Evolutionary conservation across 164 flowering plant species (phyloP).

Genomic region (Macadamia integrifolia): DNA sequence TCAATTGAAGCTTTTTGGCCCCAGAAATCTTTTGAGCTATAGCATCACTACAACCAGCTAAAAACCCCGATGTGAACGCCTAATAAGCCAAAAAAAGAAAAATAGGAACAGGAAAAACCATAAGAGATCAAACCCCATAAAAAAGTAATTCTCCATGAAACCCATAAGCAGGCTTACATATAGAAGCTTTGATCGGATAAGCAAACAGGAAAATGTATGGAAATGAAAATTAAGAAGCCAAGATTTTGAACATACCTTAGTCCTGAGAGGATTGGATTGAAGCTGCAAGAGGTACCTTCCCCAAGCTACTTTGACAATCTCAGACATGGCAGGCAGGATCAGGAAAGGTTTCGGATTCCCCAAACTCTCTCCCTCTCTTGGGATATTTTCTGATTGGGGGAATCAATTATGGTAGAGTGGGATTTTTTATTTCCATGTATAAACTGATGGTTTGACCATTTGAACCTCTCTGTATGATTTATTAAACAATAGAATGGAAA

Average conservation of each 20-base stretch:
- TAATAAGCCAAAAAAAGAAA: slow-evolving; percentile 2
- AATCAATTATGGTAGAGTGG: no score
- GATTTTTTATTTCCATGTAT: no score
- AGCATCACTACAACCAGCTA: slow-evolving; percentile 62
- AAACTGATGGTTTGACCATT: no score
- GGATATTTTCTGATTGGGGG: no score
- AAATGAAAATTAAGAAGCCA: not conserved
- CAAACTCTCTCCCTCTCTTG: no score
- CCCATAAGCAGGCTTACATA: not conserved
- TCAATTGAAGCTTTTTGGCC: slow-evolving; percentile 58
- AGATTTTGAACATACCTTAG: slow-evolving; percentile 44
- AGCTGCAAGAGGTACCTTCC: slow-evolving; percentile 55
- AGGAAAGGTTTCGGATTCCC: not conserved
- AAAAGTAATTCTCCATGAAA: not conserved
- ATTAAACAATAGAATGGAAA: no score
- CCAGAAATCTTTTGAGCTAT: slow-evolving; percentile 84
- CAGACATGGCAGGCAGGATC: slow-evolving; percentile 44
- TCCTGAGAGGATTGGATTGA: slow-evolving; percentile 65
- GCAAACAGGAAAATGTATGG: not conserved
- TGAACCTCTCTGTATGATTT: no score
- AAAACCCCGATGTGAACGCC: slow-evolving; percentile 73
- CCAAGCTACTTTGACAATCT: slow-evolving; percentile 48
- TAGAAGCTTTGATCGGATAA: not conserved
- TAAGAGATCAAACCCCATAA: not conserved
- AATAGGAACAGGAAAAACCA: not conserved